Percentiles rank a stretch among this genome's conserved stretches.
These are phyloP conservation scores for Drechmeria coniospora DNA, from an alignment of 2,329 filamentous ascomycete genomes.

Conservation along the genomic window DNA sequence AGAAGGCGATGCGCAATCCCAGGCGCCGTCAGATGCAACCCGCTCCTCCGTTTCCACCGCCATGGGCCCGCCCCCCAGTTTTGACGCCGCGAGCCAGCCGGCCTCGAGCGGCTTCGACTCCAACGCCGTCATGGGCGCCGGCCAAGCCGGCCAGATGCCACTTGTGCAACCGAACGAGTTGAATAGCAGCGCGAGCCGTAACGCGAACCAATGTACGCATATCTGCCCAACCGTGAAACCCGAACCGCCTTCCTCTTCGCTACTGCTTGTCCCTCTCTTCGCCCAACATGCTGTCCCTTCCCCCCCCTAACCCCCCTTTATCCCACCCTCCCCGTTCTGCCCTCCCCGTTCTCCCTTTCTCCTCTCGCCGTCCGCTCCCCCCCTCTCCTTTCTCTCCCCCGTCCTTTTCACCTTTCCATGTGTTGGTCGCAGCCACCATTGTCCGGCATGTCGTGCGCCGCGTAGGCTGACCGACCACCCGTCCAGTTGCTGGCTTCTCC, in stretches of 20 bases:
- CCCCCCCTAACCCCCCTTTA: neutral
- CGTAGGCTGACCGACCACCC: conserved; percentile 7
- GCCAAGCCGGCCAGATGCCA: conserved; percentile 41
- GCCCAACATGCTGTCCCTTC: conserved; percentile 6
- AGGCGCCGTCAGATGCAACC: conserved; percentile 26
- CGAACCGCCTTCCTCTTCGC: neutral
- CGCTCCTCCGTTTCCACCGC: conserved; percentile 40
- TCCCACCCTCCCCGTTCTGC: neutral
- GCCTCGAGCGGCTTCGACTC: conserved; percentile 26
- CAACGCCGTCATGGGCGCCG: conserved; percentile 25
- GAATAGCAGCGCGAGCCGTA: conserved; percentile 33
- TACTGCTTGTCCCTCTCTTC: neutral
- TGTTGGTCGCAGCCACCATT: too few relatives aligned
- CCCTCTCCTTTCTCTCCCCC: conserved; percentile 66
- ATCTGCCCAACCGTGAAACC: conserved; percentile 15
- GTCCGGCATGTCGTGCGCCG: too few relatives aligned
- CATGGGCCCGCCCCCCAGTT: conserved; percentile 36
- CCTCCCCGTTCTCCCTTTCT: conserved; percentile 6
- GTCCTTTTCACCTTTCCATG: conserved; percentile 73
- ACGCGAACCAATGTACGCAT: conserved; percentile 65
- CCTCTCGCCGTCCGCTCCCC: conserved; percentile 5
- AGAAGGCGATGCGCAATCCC: conserved; percentile 40
- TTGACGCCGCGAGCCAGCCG: conserved; percentile 18
- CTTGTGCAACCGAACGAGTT: conserved; percentile 55
- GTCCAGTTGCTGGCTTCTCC: conserved; percentile 57